Evolutionary conservation across 768 basidiomycete species (phyloP).

Genomic region (Russula vinacea): DNA sequence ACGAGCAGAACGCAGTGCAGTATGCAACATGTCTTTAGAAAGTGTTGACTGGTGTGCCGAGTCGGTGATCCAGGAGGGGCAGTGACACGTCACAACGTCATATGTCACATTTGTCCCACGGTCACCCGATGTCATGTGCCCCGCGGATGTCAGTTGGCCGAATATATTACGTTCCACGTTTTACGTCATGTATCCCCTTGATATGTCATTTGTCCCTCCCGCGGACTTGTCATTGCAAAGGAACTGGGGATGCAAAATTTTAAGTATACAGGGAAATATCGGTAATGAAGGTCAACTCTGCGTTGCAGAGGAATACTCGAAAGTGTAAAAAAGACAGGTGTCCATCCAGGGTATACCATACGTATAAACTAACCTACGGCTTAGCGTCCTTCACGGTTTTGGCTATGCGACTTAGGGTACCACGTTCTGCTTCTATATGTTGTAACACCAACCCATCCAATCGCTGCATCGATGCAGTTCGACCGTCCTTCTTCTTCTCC

Average conservation of each 20-base stretch:
- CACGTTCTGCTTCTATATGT: constrained; percentile 82
- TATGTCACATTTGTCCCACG: background rate
- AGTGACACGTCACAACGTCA: constrained; percentile 12
- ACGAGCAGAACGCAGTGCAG: constrained; percentile 35
- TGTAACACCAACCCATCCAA: constrained; percentile 78
- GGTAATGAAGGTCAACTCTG: constrained; percentile 19
- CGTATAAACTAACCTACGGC: constrained; percentile 21
- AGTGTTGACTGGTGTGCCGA: background rate
- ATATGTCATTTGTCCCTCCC: background rate
- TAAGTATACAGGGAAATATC: constrained; percentile 23
- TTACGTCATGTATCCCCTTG: background rate
- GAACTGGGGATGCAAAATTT: constrained; percentile 3
- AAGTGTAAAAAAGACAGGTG: constrained; percentile 8
- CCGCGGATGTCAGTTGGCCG: background rate
- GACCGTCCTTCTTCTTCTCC: constrained; percentile 37
- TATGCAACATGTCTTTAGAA: constrained; percentile 35
- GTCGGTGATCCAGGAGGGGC: constrained; percentile 16
- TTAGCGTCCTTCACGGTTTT: constrained; percentile 34
- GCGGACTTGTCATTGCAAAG: background rate
- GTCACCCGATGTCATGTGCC: background rate
- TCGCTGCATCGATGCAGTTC: constrained; percentile 58
- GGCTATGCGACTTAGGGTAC: constrained; percentile 75
- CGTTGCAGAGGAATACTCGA: constrained; percentile 8
- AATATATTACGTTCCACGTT: background rate
- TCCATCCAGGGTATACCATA: constrained; percentile 24